Percentiles rank a stretch among this genome's conserved stretches.
Conservation (phyloP, 2,329 filamentous ascomycete species). For the Akanthomyces lecanii region DNA sequence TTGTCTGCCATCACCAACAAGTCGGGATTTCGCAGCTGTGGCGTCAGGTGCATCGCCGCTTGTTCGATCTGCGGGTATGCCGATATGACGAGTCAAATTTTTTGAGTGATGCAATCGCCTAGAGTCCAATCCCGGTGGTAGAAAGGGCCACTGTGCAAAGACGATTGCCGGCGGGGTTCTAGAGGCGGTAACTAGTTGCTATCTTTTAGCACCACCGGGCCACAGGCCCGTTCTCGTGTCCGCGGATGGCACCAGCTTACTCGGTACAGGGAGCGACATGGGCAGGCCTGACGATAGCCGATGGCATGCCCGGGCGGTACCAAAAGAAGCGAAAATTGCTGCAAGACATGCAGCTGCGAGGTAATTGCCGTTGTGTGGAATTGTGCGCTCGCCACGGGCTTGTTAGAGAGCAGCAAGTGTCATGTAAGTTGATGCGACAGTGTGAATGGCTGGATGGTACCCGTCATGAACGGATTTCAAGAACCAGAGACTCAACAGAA, state of each 20-base stretch:
- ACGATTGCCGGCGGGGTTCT: background rate
- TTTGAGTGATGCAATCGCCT: background rate
- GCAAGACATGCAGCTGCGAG: background rate
- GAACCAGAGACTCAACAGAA: background rate
- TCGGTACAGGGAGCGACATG: background rate
- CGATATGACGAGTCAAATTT: conserved; percentile 13
- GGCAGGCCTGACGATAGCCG: background rate
- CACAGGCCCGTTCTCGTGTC: background rate
- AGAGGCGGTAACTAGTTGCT: too few species aligned
- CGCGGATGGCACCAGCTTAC: background rate
- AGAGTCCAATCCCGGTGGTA: background rate
- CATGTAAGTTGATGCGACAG: background rate
- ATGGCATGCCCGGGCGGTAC: background rate
- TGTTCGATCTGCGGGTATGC: conserved; percentile 13
- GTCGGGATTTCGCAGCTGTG: background rate
- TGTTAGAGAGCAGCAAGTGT: background rate
- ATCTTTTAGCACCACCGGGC: background rate
- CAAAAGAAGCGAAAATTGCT: background rate
- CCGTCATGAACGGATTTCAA: background rate
- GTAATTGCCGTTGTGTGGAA: background rate
- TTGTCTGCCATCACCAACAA: background rate
- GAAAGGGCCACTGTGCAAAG: background rate
- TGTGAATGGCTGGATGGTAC: background rate
- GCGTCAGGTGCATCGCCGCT: background rate
- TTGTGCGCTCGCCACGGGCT: background rate